Evolutionary conservation across 2,329 filamentous ascomycete genomes (phyloP).

Genomic region (Neofusicoccum parvum): DNA sequence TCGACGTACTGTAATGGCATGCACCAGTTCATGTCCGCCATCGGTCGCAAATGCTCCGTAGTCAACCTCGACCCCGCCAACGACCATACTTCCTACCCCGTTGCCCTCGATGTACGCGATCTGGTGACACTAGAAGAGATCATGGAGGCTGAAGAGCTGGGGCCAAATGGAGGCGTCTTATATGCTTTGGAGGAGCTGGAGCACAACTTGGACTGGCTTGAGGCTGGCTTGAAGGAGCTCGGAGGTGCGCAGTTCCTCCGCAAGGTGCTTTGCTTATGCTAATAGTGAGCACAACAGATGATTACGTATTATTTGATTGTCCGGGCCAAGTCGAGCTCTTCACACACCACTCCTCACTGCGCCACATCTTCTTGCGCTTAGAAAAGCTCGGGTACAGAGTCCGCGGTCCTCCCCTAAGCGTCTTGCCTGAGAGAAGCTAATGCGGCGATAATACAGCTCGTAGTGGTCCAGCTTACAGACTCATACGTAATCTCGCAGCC

Average conservation of each 20-base stretch:
- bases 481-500: constrained; percentile 91
- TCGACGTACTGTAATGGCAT: constrained; percentile 99
- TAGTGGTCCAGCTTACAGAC: constrained; percentile 90
- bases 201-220: constrained; percentile 90
- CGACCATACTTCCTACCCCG: constrained; percentile 85
- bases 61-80: constrained; percentile 98
- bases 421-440: constrained; percentile 28
- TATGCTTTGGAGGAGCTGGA: constrained; percentile 96
- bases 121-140: constrained; percentile 91
- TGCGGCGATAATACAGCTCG: constrained; percentile 65
- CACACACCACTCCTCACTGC: constrained; percentile 87
- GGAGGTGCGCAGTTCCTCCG: constrained; percentile 51
- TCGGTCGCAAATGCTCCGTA: constrained; percentile 90
- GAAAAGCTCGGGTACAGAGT: constrained; percentile 93
- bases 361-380: constrained; percentile 87
- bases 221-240: constrained; percentile 75
- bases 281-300: constrained; percentile 55
- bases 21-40: constrained; percentile 96
- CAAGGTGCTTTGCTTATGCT: constrained; percentile 18
- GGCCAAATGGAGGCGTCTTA: constrained; percentile 88
- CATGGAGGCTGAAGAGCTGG: constrained; percentile 87
- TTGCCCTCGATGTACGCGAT: constrained; percentile 85
- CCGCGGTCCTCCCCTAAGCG: constrained; percentile 40
- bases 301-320: constrained; percentile 94
- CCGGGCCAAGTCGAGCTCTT: constrained; percentile 97